Evolutionary conservation across 2,329 filamentous ascomycete species (phyloP), one percentile per base, ranked within the genome.

Genomic region (Aspergillus fischeri): DNA sequence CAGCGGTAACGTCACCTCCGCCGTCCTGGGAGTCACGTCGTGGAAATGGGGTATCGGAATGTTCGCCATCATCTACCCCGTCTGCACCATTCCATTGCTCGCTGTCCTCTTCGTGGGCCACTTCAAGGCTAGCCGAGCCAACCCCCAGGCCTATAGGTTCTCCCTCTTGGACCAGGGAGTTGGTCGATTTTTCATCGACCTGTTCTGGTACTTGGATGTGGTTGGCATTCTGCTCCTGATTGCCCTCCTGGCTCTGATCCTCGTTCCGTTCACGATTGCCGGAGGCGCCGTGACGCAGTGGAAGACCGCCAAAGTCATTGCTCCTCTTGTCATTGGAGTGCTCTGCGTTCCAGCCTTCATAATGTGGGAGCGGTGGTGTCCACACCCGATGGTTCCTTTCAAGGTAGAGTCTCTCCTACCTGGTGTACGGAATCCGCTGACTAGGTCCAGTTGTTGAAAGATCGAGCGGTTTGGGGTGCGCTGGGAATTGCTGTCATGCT

Each of bases 21-120:
- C 81, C 0, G 81, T 86, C 0, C 65, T 86, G 21, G 63, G 56
- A 0, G 67, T 66, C 1, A 82, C 81, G 0, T 79, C 75, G 1
- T 88, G 85, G 85, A 72, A 79, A 57, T 87, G 84, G 83, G 85
- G 85, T 14, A 78, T 85, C 25, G 85, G 84, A 60, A 87, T 87
- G 83, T 87, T 82, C 78, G 78, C 77, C 49, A 81, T 87, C 60
- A 83, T 86, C 51, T 86, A 83, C 64, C 81, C 84, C 1, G 73
- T 83, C 7, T 81, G 80, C 55, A 77, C 81, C 0, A 58, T 86
- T 4, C 84, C 85, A 1, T 74, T 87, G 0, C 71, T 87, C 64
- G 60, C 78, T 42, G 79, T 79, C 5, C 75, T 88, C 0, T 70
- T 73, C 52, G 64, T 83, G 42, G 80, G 84, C 14, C 74, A 77